phyloP scores from a whole-genome alignment of 208 protist species.

The Tritrichomonas musculus region DNA sequence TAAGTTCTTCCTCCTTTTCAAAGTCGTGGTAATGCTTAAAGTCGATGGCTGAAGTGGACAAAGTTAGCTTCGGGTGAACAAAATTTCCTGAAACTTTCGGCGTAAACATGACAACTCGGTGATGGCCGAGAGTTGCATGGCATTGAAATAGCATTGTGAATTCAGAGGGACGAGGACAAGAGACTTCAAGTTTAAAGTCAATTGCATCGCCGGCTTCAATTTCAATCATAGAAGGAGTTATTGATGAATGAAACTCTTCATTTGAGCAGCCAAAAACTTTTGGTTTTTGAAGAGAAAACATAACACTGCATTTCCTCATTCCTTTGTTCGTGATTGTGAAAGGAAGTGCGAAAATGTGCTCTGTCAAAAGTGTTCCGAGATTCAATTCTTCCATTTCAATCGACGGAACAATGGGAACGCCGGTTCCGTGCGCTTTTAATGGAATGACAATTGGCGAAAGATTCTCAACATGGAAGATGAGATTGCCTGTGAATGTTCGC shows the following conservation, averaged over 20 bases:
- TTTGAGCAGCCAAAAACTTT: not conserved
- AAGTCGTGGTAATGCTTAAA: not conserved
- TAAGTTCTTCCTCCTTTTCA: not conserved
- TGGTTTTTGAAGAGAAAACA: not conserved
- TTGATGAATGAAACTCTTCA: not conserved
- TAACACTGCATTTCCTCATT: not conserved
- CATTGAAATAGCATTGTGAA: not conserved
- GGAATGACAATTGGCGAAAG: not conserved
- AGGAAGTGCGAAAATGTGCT: not conserved
- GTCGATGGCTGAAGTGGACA: not conserved
- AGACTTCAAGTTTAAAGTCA: not conserved
- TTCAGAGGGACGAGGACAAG: not conserved
- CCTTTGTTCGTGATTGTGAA: slow-evolving; percentile 6
- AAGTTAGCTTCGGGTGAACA: not conserved
- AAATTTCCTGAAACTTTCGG: not conserved
- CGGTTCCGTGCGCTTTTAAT: not conserved
- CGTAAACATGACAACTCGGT: not conserved
- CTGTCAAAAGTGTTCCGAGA: not conserved
- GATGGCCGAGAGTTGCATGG: not conserved
- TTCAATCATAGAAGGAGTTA: not conserved
- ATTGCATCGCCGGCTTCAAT: not conserved
- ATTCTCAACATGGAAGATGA: not conserved
- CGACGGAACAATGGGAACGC: not conserved
- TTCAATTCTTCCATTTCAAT: not conserved
- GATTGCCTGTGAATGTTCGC: not conserved